Evolutionary conservation across 2,329 filamentous ascomycete genomes (phyloP).

Genomic region (Colletotrichum endophyticum): DNA sequence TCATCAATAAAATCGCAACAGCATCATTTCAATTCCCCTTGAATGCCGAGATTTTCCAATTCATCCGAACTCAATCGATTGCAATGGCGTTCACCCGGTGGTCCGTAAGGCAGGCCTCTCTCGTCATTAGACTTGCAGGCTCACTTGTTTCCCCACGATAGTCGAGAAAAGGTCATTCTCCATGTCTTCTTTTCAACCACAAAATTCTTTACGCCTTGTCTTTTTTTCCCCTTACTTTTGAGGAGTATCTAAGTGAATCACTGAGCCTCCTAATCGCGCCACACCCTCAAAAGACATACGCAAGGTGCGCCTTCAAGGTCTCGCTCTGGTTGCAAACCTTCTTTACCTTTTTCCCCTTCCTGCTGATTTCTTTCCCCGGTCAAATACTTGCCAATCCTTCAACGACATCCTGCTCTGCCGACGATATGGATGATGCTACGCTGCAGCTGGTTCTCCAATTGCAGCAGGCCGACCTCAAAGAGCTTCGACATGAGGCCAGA

Average conservation of each 20-base stretch:
- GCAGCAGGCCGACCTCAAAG: background rate
- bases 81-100: too few relatives aligned
- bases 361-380: background rate
- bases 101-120: too few relatives aligned
- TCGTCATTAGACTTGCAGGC: background rate
- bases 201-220: background rate
- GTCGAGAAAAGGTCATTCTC: background rate
- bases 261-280: too few relatives aligned
- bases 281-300: too few relatives aligned
- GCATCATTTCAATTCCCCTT: too few relatives aligned
- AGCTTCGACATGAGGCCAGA: too few relatives aligned
- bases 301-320: too few relatives aligned
- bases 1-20: too few relatives aligned
- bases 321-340: background rate
- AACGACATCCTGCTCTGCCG: background rate
- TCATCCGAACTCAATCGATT: too few relatives aligned
- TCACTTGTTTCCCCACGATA: background rate
- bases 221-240: too few relatives aligned
- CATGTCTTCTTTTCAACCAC: background rate
- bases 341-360: background rate
- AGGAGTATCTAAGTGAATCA: too few relatives aligned
- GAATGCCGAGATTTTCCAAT: accelerated
- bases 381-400: background rate
- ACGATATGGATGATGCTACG: background rate
- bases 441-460: background rate